phyloP scores from a whole-genome alignment of 441 rosid genomes.

The Adansonia grandidieri region DNA sequence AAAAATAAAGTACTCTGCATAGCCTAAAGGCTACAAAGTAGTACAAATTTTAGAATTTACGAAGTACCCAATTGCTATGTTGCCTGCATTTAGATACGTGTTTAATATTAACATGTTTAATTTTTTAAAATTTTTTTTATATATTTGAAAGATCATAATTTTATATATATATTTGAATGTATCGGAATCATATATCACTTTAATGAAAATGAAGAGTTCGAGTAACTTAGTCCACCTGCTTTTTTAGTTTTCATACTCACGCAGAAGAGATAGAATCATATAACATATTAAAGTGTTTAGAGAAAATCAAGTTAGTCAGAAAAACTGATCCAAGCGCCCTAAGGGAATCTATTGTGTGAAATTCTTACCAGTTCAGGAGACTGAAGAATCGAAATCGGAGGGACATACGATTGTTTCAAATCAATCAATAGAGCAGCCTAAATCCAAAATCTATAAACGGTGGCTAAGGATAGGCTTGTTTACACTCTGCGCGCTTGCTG shows the following conservation, averaged over 20 bases:
- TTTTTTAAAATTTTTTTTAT: too few relatives aligned
- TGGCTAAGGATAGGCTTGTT: conserved; percentile 43
- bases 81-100: too few relatives aligned
- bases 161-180: too few relatives aligned
- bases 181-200: too few relatives aligned
- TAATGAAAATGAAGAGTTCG: too few relatives aligned
- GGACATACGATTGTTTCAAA: not conserved
- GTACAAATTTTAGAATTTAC: not conserved
- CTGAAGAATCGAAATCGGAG: conserved; percentile 18
- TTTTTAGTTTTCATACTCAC: too few relatives aligned
- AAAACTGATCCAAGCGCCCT: not conserved
- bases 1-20: too few relatives aligned
- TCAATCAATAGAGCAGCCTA: not conserved
- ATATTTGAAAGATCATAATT: too few relatives aligned
- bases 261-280: too few relatives aligned
- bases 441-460: conserved; percentile 14
- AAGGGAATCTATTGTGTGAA: not conserved
- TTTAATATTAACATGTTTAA: too few relatives aligned
- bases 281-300: not conserved
- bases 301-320: not conserved
- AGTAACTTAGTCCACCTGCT: too few relatives aligned
- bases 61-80: too few relatives aligned
- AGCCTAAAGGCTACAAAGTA: not conserved
- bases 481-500: conserved; percentile 41
- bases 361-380: conserved; percentile 29